These are phyloP conservation scores for Trichophyton verrucosum DNA, from an alignment of 2,329 filamentous ascomycete genomes.

Conservation along the genomic window DNA sequence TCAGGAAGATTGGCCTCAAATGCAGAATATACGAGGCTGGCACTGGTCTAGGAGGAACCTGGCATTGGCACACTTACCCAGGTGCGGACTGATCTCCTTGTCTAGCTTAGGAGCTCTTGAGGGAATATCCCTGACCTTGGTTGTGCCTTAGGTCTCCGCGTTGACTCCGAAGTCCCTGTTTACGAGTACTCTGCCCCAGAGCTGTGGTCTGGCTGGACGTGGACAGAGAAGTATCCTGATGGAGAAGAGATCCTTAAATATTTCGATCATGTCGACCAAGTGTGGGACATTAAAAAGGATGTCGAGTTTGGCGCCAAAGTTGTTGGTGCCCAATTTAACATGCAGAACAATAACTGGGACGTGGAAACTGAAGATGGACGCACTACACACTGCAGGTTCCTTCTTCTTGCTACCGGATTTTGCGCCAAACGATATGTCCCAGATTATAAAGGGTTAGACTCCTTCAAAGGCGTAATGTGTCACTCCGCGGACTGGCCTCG, in stretches of 20 bases:
- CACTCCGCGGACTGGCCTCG: constrained; percentile 52
- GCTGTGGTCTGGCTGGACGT: constrained; percentile 36
- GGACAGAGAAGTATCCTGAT: constrained; percentile 23
- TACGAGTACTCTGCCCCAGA: constrained; percentile 44
- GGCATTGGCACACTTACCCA: constrained; percentile 47
- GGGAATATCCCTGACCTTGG: background rate
- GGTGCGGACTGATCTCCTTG: constrained; percentile 20
- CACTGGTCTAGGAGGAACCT: constrained; percentile 41
- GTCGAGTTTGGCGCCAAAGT: constrained; percentile 36
- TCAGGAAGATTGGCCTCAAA: constrained; percentile 40
- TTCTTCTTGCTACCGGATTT: constrained; percentile 39
- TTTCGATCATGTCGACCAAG: constrained; percentile 37
- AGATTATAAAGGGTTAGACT: constrained; percentile 24
- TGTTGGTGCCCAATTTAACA: constrained; percentile 31
- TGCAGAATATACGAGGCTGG: constrained; percentile 43
- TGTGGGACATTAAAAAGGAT: constrained; percentile 34
- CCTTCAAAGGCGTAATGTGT: constrained; percentile 47
- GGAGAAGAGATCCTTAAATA: constrained; percentile 33
- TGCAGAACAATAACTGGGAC: constrained; percentile 29
- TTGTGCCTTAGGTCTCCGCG: constrained; percentile 30
- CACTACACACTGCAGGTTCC: constrained; percentile 30
- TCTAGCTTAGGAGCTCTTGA: background rate
- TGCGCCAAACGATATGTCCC: constrained; percentile 35
- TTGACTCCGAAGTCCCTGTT: constrained; percentile 43
- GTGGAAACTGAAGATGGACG: constrained; percentile 33